Percentiles rank a stretch among this genome's conserved stretches.
Evolutionary conservation across 768 basidiomycete genomes (phyloP).

Genomic region (Lactifluus volemus): DNA sequence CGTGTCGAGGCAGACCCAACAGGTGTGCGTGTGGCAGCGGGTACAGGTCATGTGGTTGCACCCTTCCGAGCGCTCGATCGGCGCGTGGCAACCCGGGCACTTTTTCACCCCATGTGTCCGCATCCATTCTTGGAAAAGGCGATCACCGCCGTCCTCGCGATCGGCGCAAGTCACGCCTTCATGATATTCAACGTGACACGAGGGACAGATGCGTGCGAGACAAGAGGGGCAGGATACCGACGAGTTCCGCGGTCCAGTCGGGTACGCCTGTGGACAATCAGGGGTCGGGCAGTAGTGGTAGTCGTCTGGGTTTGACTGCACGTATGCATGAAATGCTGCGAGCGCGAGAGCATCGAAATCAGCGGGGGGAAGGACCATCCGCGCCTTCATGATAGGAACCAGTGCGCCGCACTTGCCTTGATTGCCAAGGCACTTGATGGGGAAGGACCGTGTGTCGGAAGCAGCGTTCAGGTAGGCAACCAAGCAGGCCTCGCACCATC

Average conservation of each 20-base stretch:
- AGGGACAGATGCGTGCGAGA: constrained; percentile 56
- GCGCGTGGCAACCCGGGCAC: constrained; percentile 63
- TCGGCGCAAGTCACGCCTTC: constrained; percentile 61
- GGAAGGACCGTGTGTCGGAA: constrained; percentile 51
- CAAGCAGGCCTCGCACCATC: constrained; percentile 60
- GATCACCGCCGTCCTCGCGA: constrained; percentile 39
- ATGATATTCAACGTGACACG: constrained; percentile 52
- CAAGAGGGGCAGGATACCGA: constrained; percentile 66
- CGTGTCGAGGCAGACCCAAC: constrained; percentile 70
- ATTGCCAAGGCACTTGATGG: constrained; percentile 62
- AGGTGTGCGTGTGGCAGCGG: constrained; percentile 66
- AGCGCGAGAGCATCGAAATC: constrained; percentile 50
- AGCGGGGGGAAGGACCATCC: constrained; percentile 37
- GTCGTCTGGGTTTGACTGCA: constrained; percentile 50
- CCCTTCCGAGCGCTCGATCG: constrained; percentile 65
- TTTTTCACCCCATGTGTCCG: constrained; percentile 55
- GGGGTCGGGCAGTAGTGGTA: constrained; percentile 73
- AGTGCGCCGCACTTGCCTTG: constrained; percentile 46
- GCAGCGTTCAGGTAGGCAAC: constrained; percentile 49
- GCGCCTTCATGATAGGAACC: constrained; percentile 48
- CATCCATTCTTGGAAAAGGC: constrained; percentile 58
- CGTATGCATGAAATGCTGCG: constrained; percentile 52
- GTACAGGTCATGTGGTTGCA: constrained; percentile 82
- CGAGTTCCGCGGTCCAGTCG: constrained; percentile 39
- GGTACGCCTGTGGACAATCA: constrained; percentile 69